Evolutionary conservation across 2,329 filamentous ascomycete species (phyloP), one percentile per base, ranked within the genome.

Genomic region (Cordyceps militaris): DNA sequence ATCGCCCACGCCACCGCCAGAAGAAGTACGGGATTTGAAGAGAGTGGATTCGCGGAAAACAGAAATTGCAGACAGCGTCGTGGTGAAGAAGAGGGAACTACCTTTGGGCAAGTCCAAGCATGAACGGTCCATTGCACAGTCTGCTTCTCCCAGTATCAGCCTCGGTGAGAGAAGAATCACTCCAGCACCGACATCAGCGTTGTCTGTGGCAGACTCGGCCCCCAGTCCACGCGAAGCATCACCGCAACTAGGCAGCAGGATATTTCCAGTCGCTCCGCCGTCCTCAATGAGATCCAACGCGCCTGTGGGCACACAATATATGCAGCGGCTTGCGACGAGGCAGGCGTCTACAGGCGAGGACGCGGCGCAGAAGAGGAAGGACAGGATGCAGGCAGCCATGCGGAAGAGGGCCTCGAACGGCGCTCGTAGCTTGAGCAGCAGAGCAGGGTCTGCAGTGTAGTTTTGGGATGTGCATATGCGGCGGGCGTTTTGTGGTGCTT

Each of bases 341-440:
- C 54, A 43, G 26, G 61, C 56, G 6, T 21, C 60, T 10, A 59
- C 54, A 19, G 44, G 50, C 61, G 36, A 63, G 59, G 7, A 59
- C 57, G 14, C 54, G 51, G 21, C 55, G 57, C 30, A 60, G 63
- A 64, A 21, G 59, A 54, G 7, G 65, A 66, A 46, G 62, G 68
- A 36, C 60, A 62, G 38, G 65, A 57, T 71, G 28, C 59, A 63
- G 19, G 66, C 67, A 32, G 64, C 67, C 56, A 66, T 70, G 56
- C 60, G 65, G 32, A 66, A 62, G 47, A 64, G 60, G 21, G 62
- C 56, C 21, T 56, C 61, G 1, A 55, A 58, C n/a, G 60, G 56
- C 7, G 59, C 56, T 28, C 50, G 51, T 40, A 51, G 50, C 43
- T 24, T 54, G 26, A 63, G 63, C 34, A 62, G 63, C 53, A 62